Conservation (phyloP, 345 rosid species). For the Tarenaya hassleriana region DNA sequence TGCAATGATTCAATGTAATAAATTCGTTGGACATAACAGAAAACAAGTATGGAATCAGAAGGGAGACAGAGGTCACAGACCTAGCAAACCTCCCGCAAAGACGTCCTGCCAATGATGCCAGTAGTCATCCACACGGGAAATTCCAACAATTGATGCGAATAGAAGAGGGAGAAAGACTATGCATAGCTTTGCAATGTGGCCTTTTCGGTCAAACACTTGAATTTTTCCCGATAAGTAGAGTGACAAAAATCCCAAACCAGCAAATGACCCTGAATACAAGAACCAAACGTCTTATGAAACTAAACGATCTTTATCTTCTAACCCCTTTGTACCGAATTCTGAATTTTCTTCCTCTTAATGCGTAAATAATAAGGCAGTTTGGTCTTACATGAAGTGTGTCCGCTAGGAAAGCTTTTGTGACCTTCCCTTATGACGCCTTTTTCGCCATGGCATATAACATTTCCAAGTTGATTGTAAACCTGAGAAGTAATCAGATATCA, state of each 20-base stretch:
- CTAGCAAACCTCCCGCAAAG: constrained; percentile 73
- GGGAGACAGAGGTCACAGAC: constrained; percentile 26
- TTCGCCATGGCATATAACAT: constrained; percentile 76
- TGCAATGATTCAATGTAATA: not conserved
- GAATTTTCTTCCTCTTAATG: no score
- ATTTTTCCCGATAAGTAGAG: constrained; percentile 70
- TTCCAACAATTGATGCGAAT: constrained; percentile 53
- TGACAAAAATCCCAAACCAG: constrained; percentile 58
- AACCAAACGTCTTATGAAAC: not conserved
- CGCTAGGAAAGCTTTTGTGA: constrained; percentile 89
- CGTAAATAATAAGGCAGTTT: no score
- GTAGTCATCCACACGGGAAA: constrained; percentile 82
- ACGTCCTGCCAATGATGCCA: constrained; percentile 92
- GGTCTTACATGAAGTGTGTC: constrained; percentile 72
- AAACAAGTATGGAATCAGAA: not conserved
- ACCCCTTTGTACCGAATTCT: no score
- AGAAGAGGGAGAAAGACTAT: constrained; percentile 57
- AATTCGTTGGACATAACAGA: not conserved
- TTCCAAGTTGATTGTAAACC: constrained; percentile 58
- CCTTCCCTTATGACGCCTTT: constrained; percentile 67
- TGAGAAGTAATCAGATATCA: constrained; percentile 28
- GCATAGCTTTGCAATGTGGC: constrained; percentile 71
- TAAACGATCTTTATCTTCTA: no score
- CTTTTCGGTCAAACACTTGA: constrained; percentile 55
- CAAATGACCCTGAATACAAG: constrained; percentile 51